These are phyloP conservation scores for Penicillium arizonense DNA, from an alignment of 495 filamentous ascomycete species.

Conservation along the genomic window DNA sequence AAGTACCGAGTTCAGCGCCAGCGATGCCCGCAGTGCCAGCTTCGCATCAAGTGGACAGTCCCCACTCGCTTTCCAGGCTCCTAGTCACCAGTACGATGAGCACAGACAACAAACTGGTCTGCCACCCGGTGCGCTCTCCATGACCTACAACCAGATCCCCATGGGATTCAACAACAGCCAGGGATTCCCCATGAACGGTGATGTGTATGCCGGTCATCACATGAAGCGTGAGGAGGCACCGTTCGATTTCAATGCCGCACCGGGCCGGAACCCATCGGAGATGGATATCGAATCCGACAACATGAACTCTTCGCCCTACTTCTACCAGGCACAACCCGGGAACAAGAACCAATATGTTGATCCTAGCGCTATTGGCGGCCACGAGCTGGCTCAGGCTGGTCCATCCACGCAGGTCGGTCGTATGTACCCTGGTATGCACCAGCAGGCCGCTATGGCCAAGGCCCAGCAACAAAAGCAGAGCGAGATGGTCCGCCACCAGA, in stretches of 20 bases:
- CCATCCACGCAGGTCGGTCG: constrained; percentile 61
- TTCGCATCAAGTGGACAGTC: constrained; percentile 43
- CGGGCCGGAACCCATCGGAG: constrained; percentile 49
- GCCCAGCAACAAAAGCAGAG: constrained; percentile 69
- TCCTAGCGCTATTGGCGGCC: constrained; percentile 65
- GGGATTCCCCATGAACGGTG: constrained; percentile 44
- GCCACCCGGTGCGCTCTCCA: constrained; percentile 71
- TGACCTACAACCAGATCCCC: constrained; percentile 60
- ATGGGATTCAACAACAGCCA: constrained; percentile 53
- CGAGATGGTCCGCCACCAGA: constrained; percentile 57
- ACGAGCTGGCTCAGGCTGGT: constrained; percentile 47
- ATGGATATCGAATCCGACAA: constrained; percentile 57
- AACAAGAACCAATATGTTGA: constrained; percentile 59
- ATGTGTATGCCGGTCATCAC: constrained; percentile 43
- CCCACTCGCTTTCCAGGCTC: constrained; percentile 64
- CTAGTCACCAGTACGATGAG: constrained; percentile 89
- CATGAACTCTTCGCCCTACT: constrained; percentile 60
- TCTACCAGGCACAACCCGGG: constrained; percentile 34
- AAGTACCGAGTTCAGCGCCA: constrained; percentile 35
- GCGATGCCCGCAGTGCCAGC: constrained; percentile 38
- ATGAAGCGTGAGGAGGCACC: constrained; percentile 51
- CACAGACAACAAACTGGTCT: constrained; percentile 91
- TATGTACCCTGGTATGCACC: constrained; percentile 87
- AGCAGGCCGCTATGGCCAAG: constrained; percentile 78
- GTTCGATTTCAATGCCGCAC: constrained; percentile 55